Evolutionary conservation across 2,329 filamentous ascomycete genomes (phyloP).

Genomic region (Esteya vermicola): DNA sequence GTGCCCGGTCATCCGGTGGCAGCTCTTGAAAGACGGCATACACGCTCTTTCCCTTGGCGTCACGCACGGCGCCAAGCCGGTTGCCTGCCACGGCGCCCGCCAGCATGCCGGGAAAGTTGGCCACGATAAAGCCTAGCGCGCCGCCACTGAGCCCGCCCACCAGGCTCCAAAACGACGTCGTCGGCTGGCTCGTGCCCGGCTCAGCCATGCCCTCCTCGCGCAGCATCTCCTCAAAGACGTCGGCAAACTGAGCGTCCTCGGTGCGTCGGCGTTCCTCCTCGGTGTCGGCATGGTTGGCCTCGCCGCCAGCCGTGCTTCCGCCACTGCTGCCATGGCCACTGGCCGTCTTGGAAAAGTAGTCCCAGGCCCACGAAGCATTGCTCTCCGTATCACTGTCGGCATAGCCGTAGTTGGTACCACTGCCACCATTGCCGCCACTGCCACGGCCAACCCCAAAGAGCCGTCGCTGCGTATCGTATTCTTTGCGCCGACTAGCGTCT

Average conservation of each 20-base stretch:
- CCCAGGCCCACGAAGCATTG: conserved; percentile 56
- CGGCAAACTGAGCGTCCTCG: conserved; percentile 72
- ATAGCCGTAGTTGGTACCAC: conserved; percentile 23
- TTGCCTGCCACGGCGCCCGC: conserved; percentile 90
- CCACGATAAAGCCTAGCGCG: conserved; percentile 87
- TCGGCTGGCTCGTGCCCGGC: conserved; percentile 31
- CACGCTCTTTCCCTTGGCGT: conserved; percentile 88
- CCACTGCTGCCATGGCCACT: conserved; percentile 18
- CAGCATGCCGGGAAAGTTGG: conserved; percentile 76
- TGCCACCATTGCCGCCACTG: not conserved
- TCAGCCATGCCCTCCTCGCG: conserved; percentile 73
- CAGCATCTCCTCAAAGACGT: conserved; percentile 83
- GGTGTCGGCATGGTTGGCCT: conserved; percentile 2
- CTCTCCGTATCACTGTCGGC: conserved; percentile 29
- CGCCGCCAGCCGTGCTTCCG: conserved; percentile 15
- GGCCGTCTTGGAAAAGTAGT: conserved; percentile 33
- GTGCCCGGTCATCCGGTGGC: conserved; percentile 67
- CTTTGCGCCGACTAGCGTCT: conserved; percentile 58
- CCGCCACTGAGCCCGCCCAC: conserved; percentile 77
- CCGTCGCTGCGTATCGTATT: conserved; percentile 66
- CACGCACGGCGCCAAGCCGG: conserved; percentile 74
- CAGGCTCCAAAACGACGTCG: conserved; percentile 70
- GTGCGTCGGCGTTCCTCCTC: conserved; percentile 35
- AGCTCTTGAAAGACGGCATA: conserved; percentile 85
- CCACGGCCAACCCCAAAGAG: conserved; percentile 33